Evolutionary conservation across 106 monocot species (phyloP).

Genomic region (Dendrobium chrysotoxum): DNA sequence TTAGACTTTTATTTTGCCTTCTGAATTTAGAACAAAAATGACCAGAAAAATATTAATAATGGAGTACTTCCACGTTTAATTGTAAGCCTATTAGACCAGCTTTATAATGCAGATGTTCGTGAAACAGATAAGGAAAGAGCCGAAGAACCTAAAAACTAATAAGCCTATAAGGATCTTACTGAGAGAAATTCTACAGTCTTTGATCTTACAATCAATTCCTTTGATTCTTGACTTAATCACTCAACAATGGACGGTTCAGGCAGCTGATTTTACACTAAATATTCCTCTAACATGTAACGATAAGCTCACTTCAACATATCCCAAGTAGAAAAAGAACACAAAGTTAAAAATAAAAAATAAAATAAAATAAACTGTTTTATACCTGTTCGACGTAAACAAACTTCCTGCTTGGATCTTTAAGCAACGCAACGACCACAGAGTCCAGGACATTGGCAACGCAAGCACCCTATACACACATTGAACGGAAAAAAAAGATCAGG

Average conservation of each 20-base stretch:
- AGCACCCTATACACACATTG: slow-evolving; percentile 23
- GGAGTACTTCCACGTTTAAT: not conserved
- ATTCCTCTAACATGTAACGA: not conserved
- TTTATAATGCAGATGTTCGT: not conserved
- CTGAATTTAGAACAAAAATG: too few relatives aligned
- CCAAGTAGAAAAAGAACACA: not conserved
- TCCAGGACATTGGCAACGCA: slow-evolving; percentile 47
- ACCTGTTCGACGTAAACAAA: slow-evolving; percentile 50
- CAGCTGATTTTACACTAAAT: not conserved
- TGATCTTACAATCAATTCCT: not conserved
- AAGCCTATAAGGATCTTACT: not conserved
- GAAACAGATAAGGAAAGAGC: too few relatives aligned
- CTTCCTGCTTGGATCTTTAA: slow-evolving; percentile 30
- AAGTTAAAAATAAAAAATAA: not conserved
- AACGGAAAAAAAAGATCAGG: not conserved
- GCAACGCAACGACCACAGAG: slow-evolving; percentile 41
- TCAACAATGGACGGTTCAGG: not conserved
- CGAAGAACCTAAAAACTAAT: too few relatives aligned
- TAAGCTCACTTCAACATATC: not conserved
- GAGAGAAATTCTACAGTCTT: not conserved
- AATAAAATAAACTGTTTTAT: not conserved
- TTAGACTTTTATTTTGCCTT: not conserved
- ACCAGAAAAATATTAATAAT: not conserved
- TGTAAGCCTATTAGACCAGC: not conserved
- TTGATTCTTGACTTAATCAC: not conserved